Percentiles rank a stretch among this genome's conserved stretches.
These are phyloP conservation scores for Friedmanniomyces endolithicus DNA, from an alignment of 495 filamentous ascomycete genomes.

Conservation along the genomic window DNA sequence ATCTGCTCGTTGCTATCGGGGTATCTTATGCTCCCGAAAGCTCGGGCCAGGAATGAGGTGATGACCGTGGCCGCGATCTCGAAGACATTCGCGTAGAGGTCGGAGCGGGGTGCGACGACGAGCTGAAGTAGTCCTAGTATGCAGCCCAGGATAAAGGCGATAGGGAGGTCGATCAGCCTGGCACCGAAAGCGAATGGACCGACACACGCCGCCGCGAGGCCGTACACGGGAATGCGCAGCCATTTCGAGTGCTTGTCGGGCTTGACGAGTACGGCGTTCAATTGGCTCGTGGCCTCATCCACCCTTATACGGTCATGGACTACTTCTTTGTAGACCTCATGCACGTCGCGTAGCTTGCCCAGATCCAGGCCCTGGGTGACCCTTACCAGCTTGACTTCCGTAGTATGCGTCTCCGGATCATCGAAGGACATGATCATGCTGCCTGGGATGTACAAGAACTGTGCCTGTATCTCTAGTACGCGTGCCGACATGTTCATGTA, in stretches of 20 bases:
- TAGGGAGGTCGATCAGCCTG: conserved; percentile 73
- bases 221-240: conserved; percentile 71
- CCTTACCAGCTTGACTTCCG: conserved; percentile 81
- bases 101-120: conserved; percentile 62
- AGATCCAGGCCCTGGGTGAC: conserved; percentile 68
- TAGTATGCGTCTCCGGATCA: conserved; percentile 77
- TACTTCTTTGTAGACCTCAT: conserved; percentile 87
- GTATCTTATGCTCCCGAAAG: conserved; percentile 64
- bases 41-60: conserved; percentile 80
- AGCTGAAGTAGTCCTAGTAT: conserved; percentile 73
- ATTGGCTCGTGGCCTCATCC: conserved; percentile 61
- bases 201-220: conserved; percentile 63
- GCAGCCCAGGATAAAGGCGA: conserved; percentile 74
- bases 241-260: conserved; percentile 54
- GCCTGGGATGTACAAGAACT: conserved; percentile 84
- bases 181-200: conserved; percentile 88
- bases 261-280: conserved; percentile 53
- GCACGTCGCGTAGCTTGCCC: conserved; percentile 69
- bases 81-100: conserved; percentile 79
- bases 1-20: conserved; percentile 44
- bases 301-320: conserved; percentile 78
- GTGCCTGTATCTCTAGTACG: conserved; percentile 78
- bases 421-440: conserved; percentile 97
- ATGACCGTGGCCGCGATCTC: conserved; percentile 78
- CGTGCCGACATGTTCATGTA: conserved; percentile 87